phyloP scores from a whole-genome alignment of 2,329 filamentous ascomycete genomes.

The Colletotrichum kahawae region DNA sequence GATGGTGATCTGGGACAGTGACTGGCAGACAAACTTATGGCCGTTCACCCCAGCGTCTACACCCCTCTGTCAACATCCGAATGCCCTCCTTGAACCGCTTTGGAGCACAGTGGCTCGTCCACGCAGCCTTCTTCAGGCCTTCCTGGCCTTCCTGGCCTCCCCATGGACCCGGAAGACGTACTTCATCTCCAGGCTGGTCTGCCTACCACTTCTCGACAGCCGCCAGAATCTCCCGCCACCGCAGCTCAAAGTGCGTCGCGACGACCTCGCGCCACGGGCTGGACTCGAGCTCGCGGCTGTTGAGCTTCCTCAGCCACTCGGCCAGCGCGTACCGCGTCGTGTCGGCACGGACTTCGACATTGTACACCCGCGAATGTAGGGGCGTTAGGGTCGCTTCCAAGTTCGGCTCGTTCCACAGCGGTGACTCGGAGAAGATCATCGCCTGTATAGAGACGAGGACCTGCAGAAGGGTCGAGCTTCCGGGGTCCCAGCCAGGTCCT shows the following conservation, averaged over 20 bases:
- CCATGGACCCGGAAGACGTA: too few relatives aligned
- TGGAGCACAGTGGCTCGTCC: not conserved
- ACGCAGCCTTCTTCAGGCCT: not conserved
- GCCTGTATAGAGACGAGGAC: constrained; percentile 61
- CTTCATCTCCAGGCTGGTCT: not conserved
- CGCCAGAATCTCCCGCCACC: not conserved
- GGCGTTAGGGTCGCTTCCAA: not conserved
- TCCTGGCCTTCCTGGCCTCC: not conserved
- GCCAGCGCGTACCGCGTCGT: constrained; percentile 35
- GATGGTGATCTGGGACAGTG: not conserved
- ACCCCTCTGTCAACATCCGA: not conserved
- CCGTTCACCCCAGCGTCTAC: not conserved
- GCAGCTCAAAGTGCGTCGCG: not conserved
- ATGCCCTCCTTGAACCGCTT: not conserved
- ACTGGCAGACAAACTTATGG: not conserved
- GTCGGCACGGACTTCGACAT: constrained; percentile 26
- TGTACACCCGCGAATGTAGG: constrained; percentile 28
- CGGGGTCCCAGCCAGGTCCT: constrained; percentile 50
- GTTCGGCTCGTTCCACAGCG: constrained; percentile 61
- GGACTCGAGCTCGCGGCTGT: not conserved
- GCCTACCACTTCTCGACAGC: not conserved
- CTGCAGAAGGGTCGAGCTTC: constrained; percentile 54
- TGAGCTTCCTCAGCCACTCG: constrained; percentile 27
- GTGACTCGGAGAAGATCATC: constrained; percentile 60
- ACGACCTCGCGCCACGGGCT: not conserved